phyloP scores from a whole-genome alignment of 1,284 basidiomycete genomes.

The Sporisorium exsertum region DNA sequence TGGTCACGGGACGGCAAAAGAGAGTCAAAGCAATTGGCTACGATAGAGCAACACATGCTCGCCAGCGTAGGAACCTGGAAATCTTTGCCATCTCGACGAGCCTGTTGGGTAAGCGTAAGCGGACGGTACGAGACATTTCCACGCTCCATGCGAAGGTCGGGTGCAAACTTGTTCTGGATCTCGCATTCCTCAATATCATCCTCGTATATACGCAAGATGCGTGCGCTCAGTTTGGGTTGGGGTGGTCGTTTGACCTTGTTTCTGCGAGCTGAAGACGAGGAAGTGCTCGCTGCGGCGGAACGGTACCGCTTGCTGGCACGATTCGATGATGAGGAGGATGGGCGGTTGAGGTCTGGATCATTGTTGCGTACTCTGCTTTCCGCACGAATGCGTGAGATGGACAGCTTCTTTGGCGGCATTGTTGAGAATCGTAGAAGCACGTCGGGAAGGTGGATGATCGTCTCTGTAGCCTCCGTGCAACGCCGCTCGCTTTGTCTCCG shows the following conservation, averaged over 20 bases:
- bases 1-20: constrained; percentile 35
- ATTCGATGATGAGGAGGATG: constrained; percentile 16
- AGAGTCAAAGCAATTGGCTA: constrained; percentile 32
- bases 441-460: not conserved
- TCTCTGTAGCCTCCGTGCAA: no score
- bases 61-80: constrained; percentile 27
- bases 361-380: constrained; percentile 32
- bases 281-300: constrained; percentile 9
- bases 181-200: constrained; percentile 37
- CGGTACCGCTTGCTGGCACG: constrained; percentile 24
- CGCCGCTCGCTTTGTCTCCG: no score
- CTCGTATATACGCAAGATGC: constrained; percentile 28
- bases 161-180: constrained; percentile 34
- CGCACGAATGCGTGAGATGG: constrained; percentile 33
- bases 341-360: constrained; percentile 39
- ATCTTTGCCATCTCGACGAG: constrained; percentile 17
- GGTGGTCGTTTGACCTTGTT: constrained; percentile 8
- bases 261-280: not conserved
- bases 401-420: constrained; percentile 40
- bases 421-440: no score
- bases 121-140: constrained; percentile 35
- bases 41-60: constrained; percentile 22
- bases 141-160: constrained; percentile 19
- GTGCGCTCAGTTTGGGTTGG: constrained; percentile 29
- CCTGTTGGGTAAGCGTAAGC: constrained; percentile 21